phyloP scores from a whole-genome alignment of 106 monocot genomes.

The Chionographis japonica region DNA sequence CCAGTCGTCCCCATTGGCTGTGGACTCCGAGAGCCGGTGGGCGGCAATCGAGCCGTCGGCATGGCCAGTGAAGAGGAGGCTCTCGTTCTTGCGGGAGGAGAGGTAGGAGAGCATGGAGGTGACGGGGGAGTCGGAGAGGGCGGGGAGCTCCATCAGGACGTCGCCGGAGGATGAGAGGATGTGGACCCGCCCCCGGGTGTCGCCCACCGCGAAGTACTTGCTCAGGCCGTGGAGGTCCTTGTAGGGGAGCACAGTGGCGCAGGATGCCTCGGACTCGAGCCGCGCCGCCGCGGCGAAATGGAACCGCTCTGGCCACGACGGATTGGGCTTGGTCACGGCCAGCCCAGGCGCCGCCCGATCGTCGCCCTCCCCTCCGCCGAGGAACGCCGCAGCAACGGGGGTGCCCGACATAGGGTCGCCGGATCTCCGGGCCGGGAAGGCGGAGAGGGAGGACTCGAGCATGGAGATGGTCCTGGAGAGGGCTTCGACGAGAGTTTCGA shows the following conservation, averaged over 20 bases:
- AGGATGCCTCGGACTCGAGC: slow-evolving; percentile 38
- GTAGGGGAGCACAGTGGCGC: slow-evolving; percentile 54
- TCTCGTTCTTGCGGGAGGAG: slow-evolving; percentile 60
- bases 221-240: slow-evolving; percentile 51
- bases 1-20: slow-evolving; percentile 56
- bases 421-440: background rate
- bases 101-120: slow-evolving; percentile 62
- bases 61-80: slow-evolving; percentile 62
- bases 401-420: background rate
- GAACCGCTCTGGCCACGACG: slow-evolving; percentile 69
- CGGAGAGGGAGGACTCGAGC: slow-evolving; percentile 42
- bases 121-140: slow-evolving; percentile 47
- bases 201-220: slow-evolving; percentile 87
- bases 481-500: slow-evolving; percentile 54
- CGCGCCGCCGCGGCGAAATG: slow-evolving; percentile 53
- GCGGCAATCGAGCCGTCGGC: slow-evolving; percentile 69
- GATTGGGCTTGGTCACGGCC: slow-evolving; percentile 40
- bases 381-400: no score
- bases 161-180: slow-evolving; percentile 77
- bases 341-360: slow-evolving; percentile 10
- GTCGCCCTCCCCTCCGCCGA: no score
- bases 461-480: slow-evolving; percentile 44
- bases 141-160: slow-evolving; percentile 38
- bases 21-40: slow-evolving; percentile 54
- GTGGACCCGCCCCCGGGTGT: slow-evolving; percentile 44